These are phyloP conservation scores for Metschnikowia koreensis DNA, from an alignment of 805 yeast species.

Conservation along the genomic window DNA sequence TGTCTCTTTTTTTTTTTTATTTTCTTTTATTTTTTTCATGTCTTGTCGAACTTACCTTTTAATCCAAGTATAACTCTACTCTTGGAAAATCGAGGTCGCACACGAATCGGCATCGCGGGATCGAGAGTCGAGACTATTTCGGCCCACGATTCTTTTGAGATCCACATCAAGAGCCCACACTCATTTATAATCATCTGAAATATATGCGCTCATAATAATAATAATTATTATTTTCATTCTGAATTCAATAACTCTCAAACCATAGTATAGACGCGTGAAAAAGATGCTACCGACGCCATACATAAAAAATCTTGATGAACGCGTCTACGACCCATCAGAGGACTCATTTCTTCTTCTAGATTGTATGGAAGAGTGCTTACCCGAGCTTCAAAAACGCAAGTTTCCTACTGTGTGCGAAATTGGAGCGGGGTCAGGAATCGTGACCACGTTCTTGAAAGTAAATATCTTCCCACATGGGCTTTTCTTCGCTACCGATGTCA, in stretches of 20 bases:
- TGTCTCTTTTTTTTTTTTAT: no score
- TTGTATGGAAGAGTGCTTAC: conserved; percentile 51
- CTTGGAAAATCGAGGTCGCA: no score
- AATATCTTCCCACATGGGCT: conserved; percentile 51
- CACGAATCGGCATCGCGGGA: no score
- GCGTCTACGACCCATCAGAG: conserved; percentile 92
- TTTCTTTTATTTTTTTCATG: no score
- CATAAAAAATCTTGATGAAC: conserved; percentile 54
- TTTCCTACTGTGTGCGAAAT: conserved; percentile 70
- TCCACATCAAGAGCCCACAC: no score
- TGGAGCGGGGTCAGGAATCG: conserved; percentile 92
- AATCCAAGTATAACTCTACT: no score
- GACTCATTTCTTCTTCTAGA: conserved; percentile 86
- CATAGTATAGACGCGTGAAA: neutral
- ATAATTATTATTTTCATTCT: neutral
- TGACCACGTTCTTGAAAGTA: conserved; percentile 70
- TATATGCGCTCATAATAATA: no score
- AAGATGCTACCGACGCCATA: conserved; percentile 80
- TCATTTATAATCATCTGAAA: no score
- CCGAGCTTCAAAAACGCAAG: conserved; percentile 37
- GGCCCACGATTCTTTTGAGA: no score
- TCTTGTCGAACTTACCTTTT: no score
- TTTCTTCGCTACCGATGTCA: conserved; percentile 73
- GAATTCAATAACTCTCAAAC: neutral
- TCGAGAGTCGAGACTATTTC: no score